A percentile compares a stretch with the other conserved stretches of the same genome.
Conservation (phyloP, 2,329 filamentous ascomycete genomes). For the Purpureocillium lavendulum region DNA sequence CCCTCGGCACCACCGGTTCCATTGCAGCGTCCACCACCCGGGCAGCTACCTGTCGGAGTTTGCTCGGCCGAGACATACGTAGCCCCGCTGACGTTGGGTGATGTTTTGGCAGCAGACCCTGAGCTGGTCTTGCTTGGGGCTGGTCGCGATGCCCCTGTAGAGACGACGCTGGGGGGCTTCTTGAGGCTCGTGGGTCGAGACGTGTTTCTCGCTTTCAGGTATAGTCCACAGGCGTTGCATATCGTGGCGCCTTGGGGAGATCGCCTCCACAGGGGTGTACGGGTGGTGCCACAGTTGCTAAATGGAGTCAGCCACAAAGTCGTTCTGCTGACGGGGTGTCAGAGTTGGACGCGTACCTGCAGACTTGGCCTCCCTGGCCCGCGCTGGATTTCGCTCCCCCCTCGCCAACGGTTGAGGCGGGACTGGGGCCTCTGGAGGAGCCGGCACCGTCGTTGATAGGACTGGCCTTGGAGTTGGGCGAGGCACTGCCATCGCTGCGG, state of each 20-base stretch:
- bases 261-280: constrained; percentile 88
- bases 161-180: constrained; percentile 52
- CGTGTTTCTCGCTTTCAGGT: constrained; percentile 87
- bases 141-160: constrained; percentile 32
- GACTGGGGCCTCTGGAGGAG: constrained; percentile 20
- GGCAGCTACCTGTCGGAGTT: constrained; percentile 76
- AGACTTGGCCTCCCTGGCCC: constrained; percentile 53
- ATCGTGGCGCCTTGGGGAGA: constrained; percentile 91
- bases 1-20: constrained; percentile 92
- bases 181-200: constrained; percentile 86
- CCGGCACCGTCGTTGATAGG: constrained; percentile 11
- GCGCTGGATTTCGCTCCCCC: constrained; percentile 9
- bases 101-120: constrained; percentile 29
- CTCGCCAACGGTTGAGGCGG: constrained; percentile 12
- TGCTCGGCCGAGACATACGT: constrained; percentile 74
- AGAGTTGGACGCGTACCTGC: constrained; percentile 47
- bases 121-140: constrained; percentile 27
- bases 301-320: neutral
- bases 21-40: constrained; percentile 90
- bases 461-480: constrained; percentile 17
- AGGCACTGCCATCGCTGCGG: constrained; percentile 14
- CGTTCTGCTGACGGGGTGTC: neutral
- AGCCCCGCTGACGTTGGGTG: constrained; percentile 38
- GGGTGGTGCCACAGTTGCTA: constrained; percentile 92
- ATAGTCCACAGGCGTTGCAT: constrained; percentile 94